Base-by-base conservation (phyloP, 345 rosid genomes). In the Salix dunnii region DNA sequence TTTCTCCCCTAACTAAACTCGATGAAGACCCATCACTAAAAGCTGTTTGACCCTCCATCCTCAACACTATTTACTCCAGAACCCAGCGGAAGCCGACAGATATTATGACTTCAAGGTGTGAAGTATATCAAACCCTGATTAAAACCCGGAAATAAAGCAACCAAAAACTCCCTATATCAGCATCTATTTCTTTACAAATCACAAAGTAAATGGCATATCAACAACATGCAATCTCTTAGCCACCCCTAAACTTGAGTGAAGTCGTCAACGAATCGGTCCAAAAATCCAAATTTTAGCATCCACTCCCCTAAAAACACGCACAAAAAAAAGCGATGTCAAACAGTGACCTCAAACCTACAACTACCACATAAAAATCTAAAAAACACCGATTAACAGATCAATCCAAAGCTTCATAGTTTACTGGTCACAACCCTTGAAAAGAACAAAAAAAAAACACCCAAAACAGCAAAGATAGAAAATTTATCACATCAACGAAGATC, bases 21-120 rank as follows among this genome's bases (percentile, higher is more conserved):
- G 80, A 67, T 14, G 87, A 85, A 71, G 84, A 82, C 27, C 70
- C 84, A 70, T 77, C 84, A 66, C 76, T 73, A 64, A 82, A 64
- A 80, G 71, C 77, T 13, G 60, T 85, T 79, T 65, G 82, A 76
- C 85, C 84, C 51, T 86, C 90, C 98, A 92, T 92, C 63, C 80
- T 74, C 61, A n/a, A 64, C 42, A 21, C 76, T 53, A 73, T n/a
- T 68, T 74, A 33, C 53, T 51, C 68, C 35, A 62, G 51, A 66
- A 62, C 58, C 71, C 64, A 38, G 7, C 25, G 62, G n/a, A 27
- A 43, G 66, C 60, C 76, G 35, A 71, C 72, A 48, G 35, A 53
- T 62, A 58, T 25, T 38, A 31, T 9, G 6, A 33, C 77, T 76
- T 68, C 81, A 67, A 87, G 71, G 73, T 53, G 42, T 78, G 73